phyloP scores from a whole-genome alignment of 306 rosid species.

The Hylodesmum podocarpum region DNA sequence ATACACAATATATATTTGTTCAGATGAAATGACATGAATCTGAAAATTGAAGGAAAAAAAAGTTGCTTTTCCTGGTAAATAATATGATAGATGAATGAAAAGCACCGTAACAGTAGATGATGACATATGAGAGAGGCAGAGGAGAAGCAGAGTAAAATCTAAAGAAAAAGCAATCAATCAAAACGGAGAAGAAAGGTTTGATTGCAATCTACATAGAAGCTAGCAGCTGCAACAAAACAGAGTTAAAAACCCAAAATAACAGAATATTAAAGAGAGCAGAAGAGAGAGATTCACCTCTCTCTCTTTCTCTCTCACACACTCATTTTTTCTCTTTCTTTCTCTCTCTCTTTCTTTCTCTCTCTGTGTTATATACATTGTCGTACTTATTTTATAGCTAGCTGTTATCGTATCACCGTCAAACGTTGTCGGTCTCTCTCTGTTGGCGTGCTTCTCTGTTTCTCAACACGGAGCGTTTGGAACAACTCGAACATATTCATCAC shows the following conservation, averaged over 20 bases:
- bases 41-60: too few species aligned
- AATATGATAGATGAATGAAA: not conserved
- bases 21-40: too few species aligned
- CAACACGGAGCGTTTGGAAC: not conserved
- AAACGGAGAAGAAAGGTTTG: not conserved
- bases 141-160: too few species aligned
- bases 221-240: not conserved
- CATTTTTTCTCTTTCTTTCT: not conserved
- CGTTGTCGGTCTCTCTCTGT: conserved; percentile 8
- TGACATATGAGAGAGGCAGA: too few species aligned
- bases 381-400: not conserved
- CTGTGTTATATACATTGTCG: not conserved
- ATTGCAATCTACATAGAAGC: too few species aligned
- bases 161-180: not conserved
- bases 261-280: conserved; percentile 28
- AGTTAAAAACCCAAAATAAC: conserved; percentile 8
- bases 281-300: conserved; percentile 18
- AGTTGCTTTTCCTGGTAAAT: not conserved
- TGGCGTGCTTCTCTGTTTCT: not conserved
- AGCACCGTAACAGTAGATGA: too few species aligned
- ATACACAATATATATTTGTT: too few species aligned
- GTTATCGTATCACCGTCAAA: not conserved
- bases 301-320: conserved; percentile 24
- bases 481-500: conserved; percentile 33
- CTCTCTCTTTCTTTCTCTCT: not conserved